These are phyloP conservation scores for Anacardium occidentale DNA, from an alignment of 345 rosid species.

Conservation along the genomic window DNA sequence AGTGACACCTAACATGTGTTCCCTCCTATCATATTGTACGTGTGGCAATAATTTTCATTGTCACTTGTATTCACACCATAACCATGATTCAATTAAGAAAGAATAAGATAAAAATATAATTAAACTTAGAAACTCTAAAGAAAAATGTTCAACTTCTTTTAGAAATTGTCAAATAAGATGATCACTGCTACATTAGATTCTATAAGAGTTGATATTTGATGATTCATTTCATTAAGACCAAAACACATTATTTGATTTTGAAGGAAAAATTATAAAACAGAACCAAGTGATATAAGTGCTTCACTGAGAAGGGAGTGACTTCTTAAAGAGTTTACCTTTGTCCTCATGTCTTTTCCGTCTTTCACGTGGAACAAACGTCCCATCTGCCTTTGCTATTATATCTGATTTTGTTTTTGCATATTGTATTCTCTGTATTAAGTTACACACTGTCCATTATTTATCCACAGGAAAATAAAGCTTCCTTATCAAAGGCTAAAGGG, in stretches of 20 bases:
- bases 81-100: neutral
- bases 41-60: neutral
- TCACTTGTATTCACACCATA: neutral
- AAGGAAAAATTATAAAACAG: neutral
- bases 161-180: neutral
- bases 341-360: slow-evolving; percentile 93
- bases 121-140: neutral
- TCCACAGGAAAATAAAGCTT: neutral
- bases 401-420: slow-evolving; percentile 94
- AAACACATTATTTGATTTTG: neutral
- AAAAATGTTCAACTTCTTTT: neutral
- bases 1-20: neutral
- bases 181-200: neutral
- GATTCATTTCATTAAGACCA: neutral
- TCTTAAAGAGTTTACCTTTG: slow-evolving; percentile 49
- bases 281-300: neutral
- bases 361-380: slow-evolving; percentile 95
- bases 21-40: neutral
- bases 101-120: neutral
- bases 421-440: slow-evolving; percentile 72
- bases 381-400: slow-evolving; percentile 91
- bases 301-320: neutral
- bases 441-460: neutral
- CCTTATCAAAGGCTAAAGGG: neutral
- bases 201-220: neutral